phyloP scores from a whole-genome alignment of 768 basidiomycete genomes.

The Russula emetica region DNA sequence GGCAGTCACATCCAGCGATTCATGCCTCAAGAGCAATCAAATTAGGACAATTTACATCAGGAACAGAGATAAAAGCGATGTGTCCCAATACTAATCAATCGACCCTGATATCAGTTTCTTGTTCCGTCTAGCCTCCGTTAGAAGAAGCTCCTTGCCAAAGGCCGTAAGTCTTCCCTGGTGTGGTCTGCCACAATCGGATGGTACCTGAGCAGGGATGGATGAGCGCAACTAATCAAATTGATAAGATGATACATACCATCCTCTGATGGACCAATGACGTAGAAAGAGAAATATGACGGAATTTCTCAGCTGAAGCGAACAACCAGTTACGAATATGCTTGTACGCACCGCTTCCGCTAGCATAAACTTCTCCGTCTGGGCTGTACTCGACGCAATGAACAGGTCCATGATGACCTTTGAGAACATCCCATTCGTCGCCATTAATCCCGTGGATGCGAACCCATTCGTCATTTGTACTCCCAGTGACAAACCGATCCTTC shows the following conservation, averaged over 20 bases:
- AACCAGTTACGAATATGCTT: background rate
- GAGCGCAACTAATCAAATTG: slow-evolving; percentile 14
- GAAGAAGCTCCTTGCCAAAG: slow-evolving; percentile 66
- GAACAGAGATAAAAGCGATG: slow-evolving; percentile 14
- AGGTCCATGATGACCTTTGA: slow-evolving; percentile 97
- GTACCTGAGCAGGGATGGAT: slow-evolving; percentile 52
- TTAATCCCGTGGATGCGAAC: slow-evolving; percentile 89
- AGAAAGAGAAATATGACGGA: slow-evolving; percentile 17
- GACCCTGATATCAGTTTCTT: slow-evolving; percentile 1
- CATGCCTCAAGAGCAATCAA: slow-evolving; percentile 1
- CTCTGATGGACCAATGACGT: slow-evolving; percentile 44
- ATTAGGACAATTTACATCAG: slow-evolving; percentile 9
- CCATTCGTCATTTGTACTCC: slow-evolving; percentile 90
- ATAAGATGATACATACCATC: slow-evolving; percentile 51
- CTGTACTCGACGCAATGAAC: slow-evolving; percentile 92
- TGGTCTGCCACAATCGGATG: slow-evolving; percentile 97
- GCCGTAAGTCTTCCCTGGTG: slow-evolving; percentile 87
- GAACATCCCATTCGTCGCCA: slow-evolving; percentile 84
- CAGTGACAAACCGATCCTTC: slow-evolving; percentile 90
- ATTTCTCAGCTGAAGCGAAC: slow-evolving; percentile 14
- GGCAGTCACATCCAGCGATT: background rate
- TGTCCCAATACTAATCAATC: slow-evolving; percentile 17
- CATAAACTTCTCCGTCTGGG: slow-evolving; percentile 96
- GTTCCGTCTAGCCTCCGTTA: slow-evolving; percentile 38
- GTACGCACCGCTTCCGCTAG: slow-evolving; percentile 90